Evolutionary conservation across 345 rosid genomes (phyloP), one percentile per base, ranked within the genome.

Genomic region (Citrus hindsii): DNA sequence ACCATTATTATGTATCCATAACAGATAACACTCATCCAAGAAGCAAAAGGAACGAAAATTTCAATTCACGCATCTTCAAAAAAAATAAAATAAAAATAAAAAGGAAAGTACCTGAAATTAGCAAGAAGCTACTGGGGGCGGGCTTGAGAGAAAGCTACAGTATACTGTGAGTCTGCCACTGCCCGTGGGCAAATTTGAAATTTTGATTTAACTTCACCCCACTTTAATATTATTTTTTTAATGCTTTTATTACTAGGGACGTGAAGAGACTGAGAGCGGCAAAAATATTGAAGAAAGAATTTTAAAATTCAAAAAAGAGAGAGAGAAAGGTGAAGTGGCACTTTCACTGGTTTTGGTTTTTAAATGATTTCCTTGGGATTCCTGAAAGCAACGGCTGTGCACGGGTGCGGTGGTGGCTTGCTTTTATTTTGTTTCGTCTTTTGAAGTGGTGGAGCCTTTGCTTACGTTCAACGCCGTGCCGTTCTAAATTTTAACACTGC

Each of bases 271-370:
- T 24, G 74, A 70, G 35, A 48, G 62, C 74, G 67, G 70, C 65
- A 77, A 77, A 56, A 48, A 32, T 13, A 4, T 6, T 14, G 33
- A 28, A 53, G 32, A 28, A 40, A 56, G 59, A 64, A 79, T 62
- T 75, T 48, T 48, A 62, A 80, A 75, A 61, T 62, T 75, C 66
- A 19, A 79, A 76, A 67, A 9, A 65, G 69, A 71, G 46, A 40
- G 76, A 74, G 76, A 74, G 77, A 69, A 64, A 28, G 83, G 80
- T 84, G 64, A 48, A 75, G 72, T 51, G 83, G 66, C 80, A 18
- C 48, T 30, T 22, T 71, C 74, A 1, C 37, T 28, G 13, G 4
- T 1, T 25, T 25, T 25, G 58, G 58, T 1, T 68, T 5, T 24
- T 2, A 25, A 48, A 48, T 48, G 38, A 32, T 70, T 22, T 30